Base-by-base conservation (phyloP, 768 basidiomycete species). In the Mycena haematopus region DNA sequence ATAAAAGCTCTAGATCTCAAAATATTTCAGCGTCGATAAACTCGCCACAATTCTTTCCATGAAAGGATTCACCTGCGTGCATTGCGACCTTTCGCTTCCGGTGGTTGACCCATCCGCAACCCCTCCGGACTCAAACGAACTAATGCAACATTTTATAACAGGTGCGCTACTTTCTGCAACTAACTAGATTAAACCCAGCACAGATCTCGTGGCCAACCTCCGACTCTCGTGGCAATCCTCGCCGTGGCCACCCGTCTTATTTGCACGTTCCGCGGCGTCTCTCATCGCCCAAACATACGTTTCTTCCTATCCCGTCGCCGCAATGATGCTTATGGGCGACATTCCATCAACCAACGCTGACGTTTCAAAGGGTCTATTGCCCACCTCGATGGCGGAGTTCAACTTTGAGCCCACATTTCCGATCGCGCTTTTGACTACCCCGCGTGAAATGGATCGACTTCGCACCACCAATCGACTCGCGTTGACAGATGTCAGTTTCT, bases 251-350 rank as follows among this genome's bases (percentile, higher is more conserved):
- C 87, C 87, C 1, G 79, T 88, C 31, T 75, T 89, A 38, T 75
- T 87, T 63, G 81, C 86, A 2, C 79, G 80, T 25, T 77, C 78
- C 7, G 66, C 76, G 5, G 78, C 79, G 11, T 80, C 86, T 57
- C 76, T 90, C 36, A 80, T 91, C 56, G 82, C 86, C 9, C 86
- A 91, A 71, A 78, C 84, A 22, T 91, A 88, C 71, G 83, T 91
- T 63, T 89, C 86, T 2, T 88, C 87, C 22, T 75, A 89, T 67
- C 87, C 89, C 2, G 86, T 86, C 7, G 77, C 80, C 6, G 89
- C 82, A 0, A 76, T 91, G 52, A 78, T 88, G 60, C 77, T 91
- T n/a, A 80, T 88, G 33, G 61, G 82, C 83, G 24, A 86, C 85
- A 10, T 66, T 15, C 86, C 85, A 1, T 51, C 76, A 11, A 77